A percentile compares a stretch with the other conserved stretches of the same genome.
These are phyloP conservation scores for Hypsizygus ulmarius DNA, from an alignment of 1,284 basidiomycete species.

Conservation along the genomic window DNA sequence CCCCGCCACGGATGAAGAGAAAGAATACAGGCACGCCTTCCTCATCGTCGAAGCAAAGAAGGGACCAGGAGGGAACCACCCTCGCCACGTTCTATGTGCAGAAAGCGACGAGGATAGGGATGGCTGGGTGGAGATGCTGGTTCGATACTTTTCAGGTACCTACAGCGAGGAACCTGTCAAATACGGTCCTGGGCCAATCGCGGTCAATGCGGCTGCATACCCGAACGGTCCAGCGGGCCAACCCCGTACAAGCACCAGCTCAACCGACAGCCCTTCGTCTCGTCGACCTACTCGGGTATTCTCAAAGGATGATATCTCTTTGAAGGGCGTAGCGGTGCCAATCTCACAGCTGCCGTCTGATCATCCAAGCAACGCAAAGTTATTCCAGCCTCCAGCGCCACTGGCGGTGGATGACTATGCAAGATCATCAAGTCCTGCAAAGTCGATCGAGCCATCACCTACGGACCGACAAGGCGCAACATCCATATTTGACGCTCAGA, in stretches of 20 bases:
- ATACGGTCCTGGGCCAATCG: constrained; percentile 27
- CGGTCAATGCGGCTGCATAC: constrained; percentile 9
- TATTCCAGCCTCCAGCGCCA: constrained; percentile 46
- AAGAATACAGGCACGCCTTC: constrained; percentile 95
- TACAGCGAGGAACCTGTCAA: constrained; percentile 65
- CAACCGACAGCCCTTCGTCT: constrained; percentile 36
- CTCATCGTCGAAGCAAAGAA: constrained; percentile 88
- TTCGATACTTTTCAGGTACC: constrained; percentile 73
- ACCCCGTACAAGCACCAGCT: constrained; percentile 60
- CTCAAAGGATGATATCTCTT: constrained; percentile 64
- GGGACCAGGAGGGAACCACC: constrained; percentile 65
- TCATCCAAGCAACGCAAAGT: constrained; percentile 50
- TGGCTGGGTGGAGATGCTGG: constrained; percentile 92
- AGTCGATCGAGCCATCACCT: constrained; percentile 43
- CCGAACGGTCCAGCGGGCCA: constrained; percentile 26
- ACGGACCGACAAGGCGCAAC: constrained; percentile 43
- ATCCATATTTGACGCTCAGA: constrained; percentile 22
- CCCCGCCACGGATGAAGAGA: constrained; percentile 73
- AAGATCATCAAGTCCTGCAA: constrained; percentile 52
- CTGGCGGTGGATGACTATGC: constrained; percentile 36
- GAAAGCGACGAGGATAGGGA: constrained; percentile 94
- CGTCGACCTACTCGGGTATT: constrained; percentile 34
- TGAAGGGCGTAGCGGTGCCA: constrained; percentile 54
- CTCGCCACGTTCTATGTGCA: constrained; percentile 92
- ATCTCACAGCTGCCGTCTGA: constrained; percentile 58